phyloP scores from a whole-genome alignment of 208 protist species.

The Leptomonas pyrrhocoris region DNA sequence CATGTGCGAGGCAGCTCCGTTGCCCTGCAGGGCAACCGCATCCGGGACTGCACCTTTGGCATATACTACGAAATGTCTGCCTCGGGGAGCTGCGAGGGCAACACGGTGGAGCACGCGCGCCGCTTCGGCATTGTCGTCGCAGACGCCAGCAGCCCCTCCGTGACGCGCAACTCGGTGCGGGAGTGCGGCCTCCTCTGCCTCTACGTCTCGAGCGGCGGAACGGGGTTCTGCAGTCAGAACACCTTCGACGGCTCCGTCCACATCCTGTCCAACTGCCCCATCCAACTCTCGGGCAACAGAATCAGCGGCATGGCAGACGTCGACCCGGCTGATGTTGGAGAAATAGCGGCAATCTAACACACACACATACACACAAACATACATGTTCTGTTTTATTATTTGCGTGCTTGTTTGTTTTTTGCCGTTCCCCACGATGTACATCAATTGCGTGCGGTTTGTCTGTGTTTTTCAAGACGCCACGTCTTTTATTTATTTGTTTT shows the following conservation, averaged over 20 bases:
- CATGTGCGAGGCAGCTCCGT: constrained; percentile 57
- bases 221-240: constrained; percentile 76
- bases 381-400: not conserved
- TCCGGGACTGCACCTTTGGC: constrained; percentile 82
- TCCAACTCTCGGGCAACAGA: constrained; percentile 70
- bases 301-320: constrained; percentile 65
- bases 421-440: constrained; percentile 1
- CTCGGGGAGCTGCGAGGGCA: constrained; percentile 63
- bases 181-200: constrained; percentile 81
- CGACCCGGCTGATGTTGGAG: constrained; percentile 25
- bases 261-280: constrained; percentile 50
- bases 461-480: too few species aligned
- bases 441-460: too few species aligned
- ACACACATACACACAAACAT: too few species aligned
- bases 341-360: too few species aligned
- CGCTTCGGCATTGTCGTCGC: constrained; percentile 83
- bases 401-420: not conserved
- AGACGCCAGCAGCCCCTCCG: constrained; percentile 69
- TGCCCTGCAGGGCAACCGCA: constrained; percentile 55
- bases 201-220: constrained; percentile 64
- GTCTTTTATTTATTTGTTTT: too few species aligned
- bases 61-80: constrained; percentile 63
- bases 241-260: constrained; percentile 81
- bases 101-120: constrained; percentile 79
- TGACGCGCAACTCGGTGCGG: constrained; percentile 66